A percentile compares a stretch with the other conserved stretches of the same genome.
Conservation (phyloP, 352 stramenopile species). For the Pythium angustatum region DNA sequence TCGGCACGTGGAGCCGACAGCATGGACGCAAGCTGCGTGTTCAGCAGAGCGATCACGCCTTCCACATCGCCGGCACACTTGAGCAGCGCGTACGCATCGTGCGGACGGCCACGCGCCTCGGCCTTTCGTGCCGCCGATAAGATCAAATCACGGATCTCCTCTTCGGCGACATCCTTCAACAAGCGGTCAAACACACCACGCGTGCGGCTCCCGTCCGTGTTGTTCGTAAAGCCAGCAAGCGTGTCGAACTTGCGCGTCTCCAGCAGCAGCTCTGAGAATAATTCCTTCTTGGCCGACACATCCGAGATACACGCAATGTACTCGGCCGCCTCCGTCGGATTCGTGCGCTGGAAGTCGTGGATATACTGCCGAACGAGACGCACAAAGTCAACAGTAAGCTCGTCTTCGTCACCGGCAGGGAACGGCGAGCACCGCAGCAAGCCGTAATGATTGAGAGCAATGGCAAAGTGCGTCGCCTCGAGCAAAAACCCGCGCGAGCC, state of each 20-base stretch:
- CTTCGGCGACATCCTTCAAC: conserved; percentile 68
- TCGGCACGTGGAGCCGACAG: conserved; percentile 57
- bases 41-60: conserved; percentile 68
- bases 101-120: conserved; percentile 61
- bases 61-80: conserved; percentile 83
- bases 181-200: conserved; percentile 72
- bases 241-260: conserved; percentile 83
- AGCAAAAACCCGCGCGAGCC: conserved; percentile 73
- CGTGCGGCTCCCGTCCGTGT: conserved; percentile 80
- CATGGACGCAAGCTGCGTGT: conserved; percentile 68
- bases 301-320: conserved; percentile 79
- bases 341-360: conserved; percentile 78
- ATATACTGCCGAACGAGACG: conserved; percentile 85
- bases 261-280: conserved; percentile 72
- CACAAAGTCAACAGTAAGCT: conserved; percentile 60
- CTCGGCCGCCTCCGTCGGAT: conserved; percentile 75
- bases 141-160: conserved; percentile 78
- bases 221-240: conserved; percentile 77
- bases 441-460: conserved; percentile 80
- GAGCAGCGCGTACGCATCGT: conserved; percentile 77
- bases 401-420: conserved; percentile 60
- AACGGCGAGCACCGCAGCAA: conserved; percentile 63
- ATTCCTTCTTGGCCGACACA: conserved; percentile 58
- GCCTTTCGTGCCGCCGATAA: conserved; percentile 73
- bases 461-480: conserved; percentile 80